Evolutionary conservation across 208 protist species (phyloP), one percentile per base, ranked within the genome.

Genomic region (Lotmaria passim): DNA sequence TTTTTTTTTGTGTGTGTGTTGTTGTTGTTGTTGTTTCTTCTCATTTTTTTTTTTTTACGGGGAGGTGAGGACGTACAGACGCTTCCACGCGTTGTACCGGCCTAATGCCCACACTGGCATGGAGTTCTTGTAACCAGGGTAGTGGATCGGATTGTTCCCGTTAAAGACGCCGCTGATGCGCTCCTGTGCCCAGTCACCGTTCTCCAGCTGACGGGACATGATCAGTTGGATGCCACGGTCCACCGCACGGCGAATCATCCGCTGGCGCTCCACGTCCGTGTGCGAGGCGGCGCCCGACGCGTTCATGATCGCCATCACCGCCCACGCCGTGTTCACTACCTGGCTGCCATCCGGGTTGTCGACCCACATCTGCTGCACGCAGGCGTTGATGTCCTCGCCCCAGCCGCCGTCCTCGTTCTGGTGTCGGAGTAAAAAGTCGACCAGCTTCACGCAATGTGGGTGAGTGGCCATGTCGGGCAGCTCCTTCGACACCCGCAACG

Each of bases 51-150:
- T 12, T 39, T 39, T 39, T 39, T 59, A 69, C 30, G 52, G 24
- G 0, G 39, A 59, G 7, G 62, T 48, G 8, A 69, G 58, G 26
- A 68, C 70, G 72, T 93, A 93, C 3, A 33, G 56, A 1, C 57
- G 75, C 64, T 83, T 85, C 91, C 91, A 97, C n/a, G 30, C 38
- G 59, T 86, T 87, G 75, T 96, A 97, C 83, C 50, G 80, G 0
- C 91, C 96, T 1, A 99, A 81, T 7, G 98, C 98, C 98, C 98
- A 99, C 50, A 99, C 93, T 48, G 98, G 81, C 90, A 99, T 99
- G 17, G 83, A 89, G 74, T 99, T 97, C 73, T 95, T 96, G 75
- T 98, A 98, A n/a, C 89, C 85, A 0, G 95, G 91, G 83, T 99
- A 99, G 75, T 95, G 88, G 66, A 99, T 99, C 30, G 93, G 93